Conservation (phyloP, 2,329 filamentous ascomycete species). For the Stemphylium beticola region DNA sequence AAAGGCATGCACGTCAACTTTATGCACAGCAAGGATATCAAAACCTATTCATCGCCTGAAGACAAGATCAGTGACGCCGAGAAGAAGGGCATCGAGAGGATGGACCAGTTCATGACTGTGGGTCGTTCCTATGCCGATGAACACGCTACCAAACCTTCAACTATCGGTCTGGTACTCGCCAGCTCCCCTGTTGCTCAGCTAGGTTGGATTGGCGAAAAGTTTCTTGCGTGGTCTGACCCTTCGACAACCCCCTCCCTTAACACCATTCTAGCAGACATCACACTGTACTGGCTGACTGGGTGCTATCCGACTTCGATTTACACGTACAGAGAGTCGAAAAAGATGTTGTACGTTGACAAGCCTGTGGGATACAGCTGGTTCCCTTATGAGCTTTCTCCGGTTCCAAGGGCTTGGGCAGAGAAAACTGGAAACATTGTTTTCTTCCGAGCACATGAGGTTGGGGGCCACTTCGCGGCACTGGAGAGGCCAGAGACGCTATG, state of each 20-base stretch:
- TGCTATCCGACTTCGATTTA: conserved; percentile 58
- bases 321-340: conserved; percentile 53
- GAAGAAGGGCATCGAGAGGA: conserved; percentile 46
- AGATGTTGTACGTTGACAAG: conserved; percentile 46
- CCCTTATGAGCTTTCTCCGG: conserved; percentile 50
- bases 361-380: conserved; percentile 55
- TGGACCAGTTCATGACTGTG: conserved; percentile 47
- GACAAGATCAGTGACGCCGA: conserved; percentile 44
- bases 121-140: conserved; percentile 59
- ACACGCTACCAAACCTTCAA: conserved; percentile 62
- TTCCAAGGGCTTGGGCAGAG: conserved; percentile 51
- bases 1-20: conserved; percentile 52
- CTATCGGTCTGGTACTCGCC: conserved; percentile 62
- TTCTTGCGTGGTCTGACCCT: conserved; percentile 59
- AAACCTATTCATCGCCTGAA: conserved; percentile 18
- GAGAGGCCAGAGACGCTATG: conserved; percentile 52
- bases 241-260: conserved; percentile 43
- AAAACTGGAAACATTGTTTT: conserved; percentile 48
- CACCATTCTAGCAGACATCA: conserved; percentile 58
- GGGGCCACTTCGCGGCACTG: conserved; percentile 58
- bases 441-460: conserved; percentile 44
- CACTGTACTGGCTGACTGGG: conserved; percentile 63
- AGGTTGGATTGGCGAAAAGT: conserved; percentile 66
- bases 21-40: conserved; percentile 28
- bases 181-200: conserved; percentile 63